Percentiles rank a stretch among this genome's conserved stretches.
These are phyloP conservation scores for Aphanomyces invadans DNA, from an alignment of 352 stramenopile species.

Conservation along the genomic window DNA sequence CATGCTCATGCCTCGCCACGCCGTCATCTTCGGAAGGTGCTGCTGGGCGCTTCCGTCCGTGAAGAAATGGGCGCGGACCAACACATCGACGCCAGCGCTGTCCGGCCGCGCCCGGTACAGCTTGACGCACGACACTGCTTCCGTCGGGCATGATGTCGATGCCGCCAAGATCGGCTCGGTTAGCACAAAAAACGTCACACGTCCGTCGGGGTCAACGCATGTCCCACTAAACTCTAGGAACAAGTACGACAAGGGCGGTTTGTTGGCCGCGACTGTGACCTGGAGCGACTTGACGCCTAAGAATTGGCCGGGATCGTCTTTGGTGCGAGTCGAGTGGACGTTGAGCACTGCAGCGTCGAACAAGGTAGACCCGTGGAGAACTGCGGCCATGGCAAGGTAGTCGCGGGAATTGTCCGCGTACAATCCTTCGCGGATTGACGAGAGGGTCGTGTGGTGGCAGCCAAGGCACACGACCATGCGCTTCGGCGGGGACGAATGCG, in stretches of 20 bases:
- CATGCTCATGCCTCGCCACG: constrained; percentile 13
- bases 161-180: constrained; percentile 1
- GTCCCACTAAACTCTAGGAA: background rate
- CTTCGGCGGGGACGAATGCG: background rate
- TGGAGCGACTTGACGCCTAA: constrained; percentile 15
- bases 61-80: background rate
- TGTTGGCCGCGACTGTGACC: background rate
- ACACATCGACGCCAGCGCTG: background rate
- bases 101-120: background rate
- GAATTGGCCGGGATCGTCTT: background rate
- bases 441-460: background rate
- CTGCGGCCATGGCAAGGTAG: background rate
- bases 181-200: constrained; percentile 2
- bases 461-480: constrained; percentile 2
- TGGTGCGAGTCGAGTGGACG: background rate
- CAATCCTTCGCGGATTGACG: background rate
- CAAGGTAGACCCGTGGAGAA: constrained; percentile 1
- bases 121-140: constrained; percentile 7
- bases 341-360: constrained; percentile 8
- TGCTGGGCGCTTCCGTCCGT: background rate
- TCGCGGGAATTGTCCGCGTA: background rate
- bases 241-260: background rate
- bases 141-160: background rate
- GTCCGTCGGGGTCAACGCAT: background rate
- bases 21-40: background rate